A percentile compares a stretch with the other conserved stretches of the same genome.
Conservation (phyloP, 192 early-diverging fungal genomes). For the Entrophospora sp. region DNA sequence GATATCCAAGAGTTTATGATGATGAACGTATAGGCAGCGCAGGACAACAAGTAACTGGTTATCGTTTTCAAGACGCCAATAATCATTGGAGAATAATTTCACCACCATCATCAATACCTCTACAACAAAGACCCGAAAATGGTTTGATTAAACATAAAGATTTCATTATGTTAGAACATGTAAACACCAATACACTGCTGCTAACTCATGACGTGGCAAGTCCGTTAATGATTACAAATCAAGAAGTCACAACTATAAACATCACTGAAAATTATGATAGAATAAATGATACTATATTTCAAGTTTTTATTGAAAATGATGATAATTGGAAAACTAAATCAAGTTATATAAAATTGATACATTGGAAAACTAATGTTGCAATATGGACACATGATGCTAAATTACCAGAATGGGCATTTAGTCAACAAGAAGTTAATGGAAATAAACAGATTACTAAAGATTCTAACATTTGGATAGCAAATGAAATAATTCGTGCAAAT, state of each 20-base stretch:
- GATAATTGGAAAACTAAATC: conserved; percentile 48
- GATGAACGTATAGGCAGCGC: conserved; percentile 81
- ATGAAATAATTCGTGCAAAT: conserved; percentile 66
- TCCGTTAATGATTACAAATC: conserved; percentile 52
- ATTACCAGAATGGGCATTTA: conserved; percentile 86
- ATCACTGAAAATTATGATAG: conserved; percentile 45
- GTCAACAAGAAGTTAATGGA: conserved; percentile 86
- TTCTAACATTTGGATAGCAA: conserved; percentile 69
- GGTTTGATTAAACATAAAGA: conserved; percentile 58
- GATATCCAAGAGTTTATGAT: conserved; percentile 86
- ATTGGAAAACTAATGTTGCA: conserved; percentile 66
- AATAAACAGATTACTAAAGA: conserved; percentile 75
- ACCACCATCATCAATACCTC: conserved; percentile 21
- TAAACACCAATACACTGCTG: conserved; percentile 46
- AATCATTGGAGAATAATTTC: conserved; percentile 49
- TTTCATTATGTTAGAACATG: conserved; percentile 67
- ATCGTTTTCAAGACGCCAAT: conserved; percentile 69
- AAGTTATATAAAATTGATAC: conserved; percentile 63
- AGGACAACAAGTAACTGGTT: conserved; percentile 90
- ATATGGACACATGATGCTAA: conserved; percentile 59
- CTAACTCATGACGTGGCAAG: conserved; percentile 59
- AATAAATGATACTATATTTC: conserved; percentile 49
- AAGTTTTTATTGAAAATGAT: conserved; percentile 50
- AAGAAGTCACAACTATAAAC: conserved; percentile 55
- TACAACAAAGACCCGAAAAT: conserved; percentile 27